Percentiles rank a stretch among this genome's conserved stretches.
These are phyloP conservation scores for Hymenoscyphus repandus DNA, from an alignment of 2,329 filamentous ascomycete species.

Conservation along the genomic window DNA sequence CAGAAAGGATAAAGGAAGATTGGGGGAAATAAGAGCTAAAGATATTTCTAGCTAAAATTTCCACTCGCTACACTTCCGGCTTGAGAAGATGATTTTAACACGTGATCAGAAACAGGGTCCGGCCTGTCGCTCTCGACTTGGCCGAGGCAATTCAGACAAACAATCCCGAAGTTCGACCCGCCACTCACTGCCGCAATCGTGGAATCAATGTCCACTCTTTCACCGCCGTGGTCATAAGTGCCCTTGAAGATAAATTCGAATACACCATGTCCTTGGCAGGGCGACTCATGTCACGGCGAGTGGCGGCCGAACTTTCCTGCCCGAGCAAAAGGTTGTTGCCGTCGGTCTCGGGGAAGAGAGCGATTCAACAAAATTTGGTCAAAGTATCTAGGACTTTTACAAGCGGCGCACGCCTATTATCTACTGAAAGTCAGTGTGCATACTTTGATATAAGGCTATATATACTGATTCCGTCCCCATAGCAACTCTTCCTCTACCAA, in stretches of 20 bases:
- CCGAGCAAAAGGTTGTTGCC: background rate
- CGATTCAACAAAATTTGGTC: constrained; percentile 2
- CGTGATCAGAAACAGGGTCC: too few species aligned
- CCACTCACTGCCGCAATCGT: background rate
- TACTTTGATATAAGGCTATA: background rate
- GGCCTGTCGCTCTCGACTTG: background rate
- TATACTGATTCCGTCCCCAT: background rate
- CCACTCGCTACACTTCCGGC: too few species aligned
- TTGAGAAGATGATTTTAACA: too few species aligned
- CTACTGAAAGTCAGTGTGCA: constrained; percentile 2
- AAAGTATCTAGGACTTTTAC: constrained; percentile 9
- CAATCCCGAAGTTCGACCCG: background rate
- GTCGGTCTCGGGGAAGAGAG: background rate
- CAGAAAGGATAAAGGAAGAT: too few species aligned
- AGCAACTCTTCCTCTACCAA: constrained; percentile 18
- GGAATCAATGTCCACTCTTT: background rate
- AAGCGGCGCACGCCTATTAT: constrained; percentile 1
- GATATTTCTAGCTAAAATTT: too few species aligned
- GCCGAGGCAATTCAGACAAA: background rate
- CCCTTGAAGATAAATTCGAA: background rate
- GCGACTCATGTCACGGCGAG: background rate
- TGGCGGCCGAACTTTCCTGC: background rate
- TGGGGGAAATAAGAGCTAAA: too few species aligned
- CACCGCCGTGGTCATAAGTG: background rate
- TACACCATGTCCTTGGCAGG: background rate